phyloP scores from a whole-genome alignment of 2,329 filamentous ascomycete species.

The Neonectria neomacrospora region DNA sequence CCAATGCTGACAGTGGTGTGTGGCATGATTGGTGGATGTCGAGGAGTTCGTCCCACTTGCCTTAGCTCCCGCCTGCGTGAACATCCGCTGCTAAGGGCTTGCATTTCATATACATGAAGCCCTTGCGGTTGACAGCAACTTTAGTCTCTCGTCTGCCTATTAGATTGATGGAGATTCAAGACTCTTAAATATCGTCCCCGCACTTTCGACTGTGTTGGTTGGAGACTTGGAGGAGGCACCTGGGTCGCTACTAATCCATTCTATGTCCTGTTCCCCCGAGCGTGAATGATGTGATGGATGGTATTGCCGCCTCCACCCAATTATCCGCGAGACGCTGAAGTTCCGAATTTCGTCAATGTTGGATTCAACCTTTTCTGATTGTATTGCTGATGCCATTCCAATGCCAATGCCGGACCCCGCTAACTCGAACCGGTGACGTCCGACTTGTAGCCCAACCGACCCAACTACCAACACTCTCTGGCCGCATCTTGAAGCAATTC shows the following conservation, averaged over 20 bases:
- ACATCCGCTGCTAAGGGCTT: background rate
- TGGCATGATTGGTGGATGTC: background rate
- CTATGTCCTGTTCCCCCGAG: background rate
- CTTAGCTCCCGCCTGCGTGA: background rate
- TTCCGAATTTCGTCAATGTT: background rate
- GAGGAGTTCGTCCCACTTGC: background rate
- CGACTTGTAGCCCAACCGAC: background rate
- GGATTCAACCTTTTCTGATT: background rate
- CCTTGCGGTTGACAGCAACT: background rate
- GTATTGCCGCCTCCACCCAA: conserved; percentile 3
- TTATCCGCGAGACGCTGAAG: background rate
- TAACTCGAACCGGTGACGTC: background rate
- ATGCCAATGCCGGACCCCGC: conserved; percentile 10
- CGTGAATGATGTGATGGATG: background rate
- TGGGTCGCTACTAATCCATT: background rate
- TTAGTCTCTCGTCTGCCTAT: background rate
- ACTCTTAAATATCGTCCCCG: no score
- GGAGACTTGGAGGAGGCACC: no score
- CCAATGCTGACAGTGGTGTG: background rate
- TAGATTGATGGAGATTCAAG: background rate
- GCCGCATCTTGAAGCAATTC: conserved; percentile 42
- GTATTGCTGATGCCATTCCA: background rate
- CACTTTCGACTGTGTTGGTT: no score
- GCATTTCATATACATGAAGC: background rate
- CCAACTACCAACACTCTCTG: conserved; percentile 9